Percentiles rank a stretch among this genome's conserved stretches.
These are phyloP conservation scores for Aspergillus unguis DNA, from an alignment of 2,329 filamentous ascomycete species.

Conservation along the genomic window DNA sequence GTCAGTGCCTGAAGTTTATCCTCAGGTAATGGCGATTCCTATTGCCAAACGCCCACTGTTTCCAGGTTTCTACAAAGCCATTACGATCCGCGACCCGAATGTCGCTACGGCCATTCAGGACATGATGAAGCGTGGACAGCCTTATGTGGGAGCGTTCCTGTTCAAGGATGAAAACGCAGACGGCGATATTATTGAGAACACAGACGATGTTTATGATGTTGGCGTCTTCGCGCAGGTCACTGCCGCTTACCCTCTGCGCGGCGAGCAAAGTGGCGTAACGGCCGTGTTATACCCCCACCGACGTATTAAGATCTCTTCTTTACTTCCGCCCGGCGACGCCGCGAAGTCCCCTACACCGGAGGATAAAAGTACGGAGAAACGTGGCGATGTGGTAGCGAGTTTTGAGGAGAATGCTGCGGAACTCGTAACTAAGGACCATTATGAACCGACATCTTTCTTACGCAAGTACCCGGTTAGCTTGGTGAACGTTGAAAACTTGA, in stretches of 20 bases:
- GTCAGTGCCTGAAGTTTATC: conserved; percentile 88
- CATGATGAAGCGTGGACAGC: conserved; percentile 94
- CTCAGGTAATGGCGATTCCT: conserved; percentile 94
- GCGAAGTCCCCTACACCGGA: conserved; percentile 31
- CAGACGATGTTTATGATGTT: conserved; percentile 89
- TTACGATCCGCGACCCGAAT: conserved; percentile 90
- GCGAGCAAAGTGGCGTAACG: conserved; percentile 80
- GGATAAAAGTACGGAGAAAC: conserved; percentile 60
- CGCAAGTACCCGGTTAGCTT: conserved; percentile 89
- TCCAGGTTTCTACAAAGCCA: conserved; percentile 97
- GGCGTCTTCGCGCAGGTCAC: conserved; percentile 98
- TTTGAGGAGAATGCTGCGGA: conserved; percentile 81
- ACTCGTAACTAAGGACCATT: conserved; percentile 55
- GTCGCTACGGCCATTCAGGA: conserved; percentile 91
- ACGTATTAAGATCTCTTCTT: conserved; percentile 80
- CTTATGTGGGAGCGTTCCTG: conserved; percentile 93
- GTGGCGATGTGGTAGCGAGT: conserved; percentile 92
- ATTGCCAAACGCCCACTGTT: conserved; percentile 92
- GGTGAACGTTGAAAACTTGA: conserved; percentile 90
- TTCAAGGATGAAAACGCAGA: conserved; percentile 96
- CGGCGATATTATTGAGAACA: conserved; percentile 85
- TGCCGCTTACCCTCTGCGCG: conserved; percentile 81
- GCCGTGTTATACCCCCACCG: conserved; percentile 95
- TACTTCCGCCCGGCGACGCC: conserved; percentile 64
- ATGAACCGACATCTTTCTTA: conserved; percentile 87